Base-by-base conservation (phyloP, 805 yeast species). In the Tetrapisispora fleetii region DNA sequence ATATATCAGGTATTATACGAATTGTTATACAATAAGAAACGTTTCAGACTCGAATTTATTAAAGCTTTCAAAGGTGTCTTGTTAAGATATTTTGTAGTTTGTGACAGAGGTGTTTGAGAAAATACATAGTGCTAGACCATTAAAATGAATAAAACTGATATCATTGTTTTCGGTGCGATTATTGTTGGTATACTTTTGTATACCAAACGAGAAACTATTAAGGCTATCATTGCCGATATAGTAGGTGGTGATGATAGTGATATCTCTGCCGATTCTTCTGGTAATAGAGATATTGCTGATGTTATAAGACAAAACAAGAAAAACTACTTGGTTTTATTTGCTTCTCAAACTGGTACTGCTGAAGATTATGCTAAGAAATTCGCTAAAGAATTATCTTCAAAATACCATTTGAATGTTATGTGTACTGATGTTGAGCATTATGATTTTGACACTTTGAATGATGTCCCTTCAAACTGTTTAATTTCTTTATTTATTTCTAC, bases 291-390 rank as follows among this genome's bases (percentile, higher is more conserved):
- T 62, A 67, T 85, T 41, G 71, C 76, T 10, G 78, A 77, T 49
- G 78, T 77, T 2, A 64, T 91, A 56, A 70, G 71, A 45, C 70
- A 71, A 37, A 80, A 81, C 58, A 75, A 77, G 52, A 90, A 91
- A 68, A 83, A 84, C 54, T 83, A 85, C 36, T 71, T 89, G 40
- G 83, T 93, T 3, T 76, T 93, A 52, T 93, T 77, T 64, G 98
- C 96, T 17, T 90, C 98, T 14, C 99, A 93, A 69, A 93, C 99
- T 5, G 99, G 99, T 54, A 93, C 99, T 17, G 96, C 98, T 40
- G 99, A 93, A 69, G 99, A 93, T 62, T 91, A 89, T 59, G 95
- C 97, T 18, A 78, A 83, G 57, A 86, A 91, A 63, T 81, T 89
- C 57, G 80, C 95, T 43, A 89, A 90, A 63, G 99, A 93, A 64